Evolutionary conservation across 768 basidiomycete genomes (phyloP), one percentile per base, ranked within the genome.

Genomic region (Boletus vinaceobasis): DNA sequence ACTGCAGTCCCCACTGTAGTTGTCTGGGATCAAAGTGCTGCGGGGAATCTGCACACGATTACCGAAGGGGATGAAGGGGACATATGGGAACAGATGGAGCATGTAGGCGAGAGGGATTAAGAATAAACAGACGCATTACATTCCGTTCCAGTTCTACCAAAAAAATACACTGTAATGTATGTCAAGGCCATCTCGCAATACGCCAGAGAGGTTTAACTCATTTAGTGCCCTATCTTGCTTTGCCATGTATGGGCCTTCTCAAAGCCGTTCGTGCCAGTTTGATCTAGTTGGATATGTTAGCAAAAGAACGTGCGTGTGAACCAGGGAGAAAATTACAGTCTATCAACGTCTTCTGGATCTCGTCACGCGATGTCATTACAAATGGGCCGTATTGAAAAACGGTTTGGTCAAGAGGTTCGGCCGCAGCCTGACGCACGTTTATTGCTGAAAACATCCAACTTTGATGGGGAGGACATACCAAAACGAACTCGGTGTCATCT

Each of bases 371-470:
- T 10, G 88, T 93, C 83, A 95, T 87, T 15, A 96, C 94, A 64
- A 91, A 90, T 7, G 90, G 90, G 5, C 88, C 90, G 59, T 92
- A 86, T 64, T 96, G 94, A 56, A 90, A 79, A 11, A 98, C 90
- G 1, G 83, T 79, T 69, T 98, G 94, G 57, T 94, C 83, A 5
- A 98, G 78, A 14, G 94, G 93, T 71, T 94, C 89, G 17, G 90
- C 95, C 5, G 94, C 85, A 57, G 88, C 78, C 88, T 87, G 43
- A 35, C 21, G 26, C 50, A 43, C 48, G 48, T 55, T 50, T 38
- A 58, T 55, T 45, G 29, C 17, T 43, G 37, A 39, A 43, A 42
- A 40, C 15, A 32, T 27, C 8, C n/a, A 17, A 27, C 23, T 35
- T 36, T n/a, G 21, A 51, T 4, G 13, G 66, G 43, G 29, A 23